phyloP scores from a whole-genome alignment of 2,329 filamentous ascomycete genomes.

The Phialemonium atrogriseum region DNA sequence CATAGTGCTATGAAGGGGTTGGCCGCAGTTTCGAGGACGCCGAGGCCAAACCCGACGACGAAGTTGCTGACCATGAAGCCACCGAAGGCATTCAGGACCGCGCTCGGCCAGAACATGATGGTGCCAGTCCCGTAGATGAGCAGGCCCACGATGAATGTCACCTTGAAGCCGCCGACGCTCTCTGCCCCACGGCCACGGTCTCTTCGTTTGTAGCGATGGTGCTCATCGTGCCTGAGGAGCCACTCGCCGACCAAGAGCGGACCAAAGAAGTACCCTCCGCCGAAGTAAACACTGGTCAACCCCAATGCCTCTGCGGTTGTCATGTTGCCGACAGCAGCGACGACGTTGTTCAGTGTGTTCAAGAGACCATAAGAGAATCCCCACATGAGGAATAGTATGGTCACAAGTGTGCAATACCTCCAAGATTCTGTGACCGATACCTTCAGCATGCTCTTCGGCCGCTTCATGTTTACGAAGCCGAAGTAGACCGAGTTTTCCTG shows the following conservation, averaged over 20 bases:
- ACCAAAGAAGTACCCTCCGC: constrained; percentile 60
- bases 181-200: constrained; percentile 27
- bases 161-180: constrained; percentile 61
- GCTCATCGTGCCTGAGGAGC: constrained; percentile 61
- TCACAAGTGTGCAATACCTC: constrained; percentile 66
- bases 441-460: constrained; percentile 62
- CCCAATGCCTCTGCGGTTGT: constrained; percentile 54
- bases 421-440: constrained; percentile 56
- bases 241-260: constrained; percentile 61
- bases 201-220: constrained; percentile 43
- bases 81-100: constrained; percentile 63
- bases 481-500: constrained; percentile 52
- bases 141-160: constrained; percentile 70
- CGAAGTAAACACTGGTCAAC: constrained; percentile 63
- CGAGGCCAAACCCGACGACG: constrained; percentile 69
- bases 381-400: constrained; percentile 80
- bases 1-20: constrained; percentile 68
- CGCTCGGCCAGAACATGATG: constrained; percentile 82
- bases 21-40: constrained; percentile 70
- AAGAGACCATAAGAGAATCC: constrained; percentile 84
- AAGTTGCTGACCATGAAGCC: constrained; percentile 70
- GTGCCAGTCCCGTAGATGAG: constrained; percentile 67
- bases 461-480: constrained; percentile 65
- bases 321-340: constrained; percentile 55
- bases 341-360: constrained; percentile 68